Base-by-base conservation (phyloP, 768 basidiomycete species). In the Boletellus ananas region DNA sequence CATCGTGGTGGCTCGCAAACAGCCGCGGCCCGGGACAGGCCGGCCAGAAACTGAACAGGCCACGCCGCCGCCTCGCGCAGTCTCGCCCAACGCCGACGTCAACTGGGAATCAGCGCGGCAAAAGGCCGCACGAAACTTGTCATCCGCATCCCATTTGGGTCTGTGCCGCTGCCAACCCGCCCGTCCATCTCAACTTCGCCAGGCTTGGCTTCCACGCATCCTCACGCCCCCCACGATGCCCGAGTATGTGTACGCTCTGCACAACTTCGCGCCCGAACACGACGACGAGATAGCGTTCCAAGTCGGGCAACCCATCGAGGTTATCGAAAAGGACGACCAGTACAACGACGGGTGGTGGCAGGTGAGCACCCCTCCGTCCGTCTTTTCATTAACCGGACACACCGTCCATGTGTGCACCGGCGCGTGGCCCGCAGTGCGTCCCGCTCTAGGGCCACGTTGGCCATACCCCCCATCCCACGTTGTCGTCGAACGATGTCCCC, bases 301-400 rank as follows among this genome's bases (percentile, higher is more conserved):
- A 37, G 84, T 84, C 4, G 94, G 94, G 2, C 92, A 98, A 58
- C 75, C 80, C 49, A 91, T 98, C 58, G 85, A 90, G 62, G 83
- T 99, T 25, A 50, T 97, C 36, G 95, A 98, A 73, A 90, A 83
- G 71, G 96, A 98, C 63, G 96, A 98, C 57, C 70, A 81, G 50
- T 98, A 90, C 65, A 81, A 81, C 17, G 96, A 99, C 68, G 96
- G 95, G 16, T 98, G 96, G 96, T 98, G 92, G 92, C 79, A 83
- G 78, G 85, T 85, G 35, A 54, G 67, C 51, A 51, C 47, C 1
- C 13, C 33, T 38, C 31, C 33, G 13, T 3, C 20, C 16, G 0
- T 11, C 34, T 39, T 38, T 50, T 59, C 54, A 59, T 50, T 52
- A 48, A 27, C 49, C 29, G 38, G 45, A 49, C 47, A 40, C 43